phyloP scores from a whole-genome alignment of 2,329 filamentous ascomycete genomes.

The Colletotrichum theobromicola region DNA sequence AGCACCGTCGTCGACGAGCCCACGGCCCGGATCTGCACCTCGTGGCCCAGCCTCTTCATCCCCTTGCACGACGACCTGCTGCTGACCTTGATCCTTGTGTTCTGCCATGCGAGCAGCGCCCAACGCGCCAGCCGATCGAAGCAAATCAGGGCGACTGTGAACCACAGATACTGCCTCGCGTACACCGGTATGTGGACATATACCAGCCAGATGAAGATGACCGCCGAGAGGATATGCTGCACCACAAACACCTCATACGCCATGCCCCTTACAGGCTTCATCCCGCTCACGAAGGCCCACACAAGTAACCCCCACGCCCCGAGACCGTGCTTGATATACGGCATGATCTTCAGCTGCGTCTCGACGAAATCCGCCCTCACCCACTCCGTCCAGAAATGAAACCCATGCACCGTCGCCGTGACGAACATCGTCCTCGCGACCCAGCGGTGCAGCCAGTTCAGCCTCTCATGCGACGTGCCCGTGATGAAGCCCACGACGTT shows the following conservation, averaged over 20 bases:
- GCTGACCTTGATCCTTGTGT: constrained; percentile 49
- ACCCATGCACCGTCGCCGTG: constrained; percentile 72
- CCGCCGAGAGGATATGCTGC: constrained; percentile 69
- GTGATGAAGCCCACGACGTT: constrained; percentile 64
- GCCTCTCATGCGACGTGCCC: constrained; percentile 69
- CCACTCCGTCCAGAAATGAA: constrained; percentile 72
- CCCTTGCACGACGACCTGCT: constrained; percentile 50
- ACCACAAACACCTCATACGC: constrained; percentile 73
- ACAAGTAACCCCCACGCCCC: constrained; percentile 69
- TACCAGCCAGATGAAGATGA: constrained; percentile 66
- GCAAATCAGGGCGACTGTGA: constrained; percentile 65
- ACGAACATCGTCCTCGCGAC: constrained; percentile 72
- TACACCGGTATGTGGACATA: constrained; percentile 67
- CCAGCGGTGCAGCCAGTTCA: constrained; percentile 80
- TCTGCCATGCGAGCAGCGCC: constrained; percentile 55
- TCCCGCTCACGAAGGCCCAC: constrained; percentile 69
- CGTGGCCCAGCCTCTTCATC: constrained; percentile 56
- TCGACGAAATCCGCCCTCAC: constrained; percentile 62
- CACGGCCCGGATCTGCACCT: constrained; percentile 51
- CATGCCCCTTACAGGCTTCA: constrained; percentile 68
- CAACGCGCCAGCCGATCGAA: constrained; percentile 65
- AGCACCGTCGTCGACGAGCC: constrained; percentile 60
- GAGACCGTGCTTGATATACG: constrained; percentile 61
- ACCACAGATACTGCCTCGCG: constrained; percentile 69
- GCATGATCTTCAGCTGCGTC: constrained; percentile 63